These are phyloP conservation scores for Calonectria pteridis DNA, from an alignment of 2,329 filamentous ascomycete species.

Conservation along the genomic window DNA sequence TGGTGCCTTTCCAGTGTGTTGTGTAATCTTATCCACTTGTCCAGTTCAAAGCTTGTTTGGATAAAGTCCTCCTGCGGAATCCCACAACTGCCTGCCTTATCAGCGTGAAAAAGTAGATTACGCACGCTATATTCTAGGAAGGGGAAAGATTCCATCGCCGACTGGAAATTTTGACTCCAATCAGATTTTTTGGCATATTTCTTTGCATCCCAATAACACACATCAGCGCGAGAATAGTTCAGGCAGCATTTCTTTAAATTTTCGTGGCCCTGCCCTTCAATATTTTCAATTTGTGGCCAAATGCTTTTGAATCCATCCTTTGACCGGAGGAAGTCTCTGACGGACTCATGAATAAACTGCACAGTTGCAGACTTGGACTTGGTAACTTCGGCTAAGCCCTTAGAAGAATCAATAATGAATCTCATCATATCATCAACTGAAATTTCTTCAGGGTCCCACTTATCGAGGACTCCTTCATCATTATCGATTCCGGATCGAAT, in stretches of 20 bases:
- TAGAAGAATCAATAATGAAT: background rate
- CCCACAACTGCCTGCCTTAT: background rate
- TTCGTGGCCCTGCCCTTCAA: background rate
- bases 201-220: background rate
- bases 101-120: background rate
- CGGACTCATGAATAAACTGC: conserved; percentile 18
- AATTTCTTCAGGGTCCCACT: background rate
- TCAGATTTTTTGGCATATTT: accelerated
- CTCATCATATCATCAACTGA: background rate
- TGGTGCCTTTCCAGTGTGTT: background rate
- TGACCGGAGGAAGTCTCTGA: background rate
- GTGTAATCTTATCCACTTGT: background rate
- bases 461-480: background rate
- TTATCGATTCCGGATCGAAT: conserved; percentile 6
- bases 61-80: background rate
- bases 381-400: conserved; percentile 2
- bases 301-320: background rate
- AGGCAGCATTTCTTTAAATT: background rate
- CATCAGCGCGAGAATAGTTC: background rate
- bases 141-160: background rate
- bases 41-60: background rate
- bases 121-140: background rate
- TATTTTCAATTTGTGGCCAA: background rate
- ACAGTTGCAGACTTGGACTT: background rate
- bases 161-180: too few relatives aligned